Base-by-base conservation (phyloP, 495 filamentous ascomycete species). In the Penicillium daleae region DNA sequence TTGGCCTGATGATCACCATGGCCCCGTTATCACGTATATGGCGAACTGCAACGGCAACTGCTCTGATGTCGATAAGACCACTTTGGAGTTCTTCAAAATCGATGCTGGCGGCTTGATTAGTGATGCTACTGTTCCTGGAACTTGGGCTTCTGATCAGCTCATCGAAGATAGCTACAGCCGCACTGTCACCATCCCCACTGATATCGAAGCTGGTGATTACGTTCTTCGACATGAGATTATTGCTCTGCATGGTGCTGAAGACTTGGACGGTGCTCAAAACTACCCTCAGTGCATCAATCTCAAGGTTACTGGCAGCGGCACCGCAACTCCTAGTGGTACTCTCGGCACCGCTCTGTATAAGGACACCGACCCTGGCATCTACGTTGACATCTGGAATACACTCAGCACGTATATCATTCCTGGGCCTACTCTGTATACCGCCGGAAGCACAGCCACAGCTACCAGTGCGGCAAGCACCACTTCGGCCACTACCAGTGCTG, bases 201-300 rank as follows among this genome's bases (percentile, higher is more conserved):
- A 76, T 66, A 81, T 92, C 50, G 83, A 79, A 26, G 69, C 87
- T 17, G 89, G 89, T 37, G 86, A 89, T 75, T 93, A 91, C 66
- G 85, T 93, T 59, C 76, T 93, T 31, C 87, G 90, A n/a, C 87
- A 91, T 68, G 90, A 93, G 73, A 87, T 92, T 65, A 88, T 92
- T 57, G 89, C 87, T 19, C 83, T 92, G 8, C 89, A 92, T 78
- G 78, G 80, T 22, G 88, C 85, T 10, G 79, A 72, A 19, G 65
- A 74, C 27, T 62, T 68, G 0, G 40, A 44, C 22, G 40, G 40
- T 22, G 40, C 40, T 21, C 90, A 93, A 81, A 84, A 84, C 70
- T 93, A 92, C 66, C 89, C 89, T 15, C 82, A 89, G 65, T 93
- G 90, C 77, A 78, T 91, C 72, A 92, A 91, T 79, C 74, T 92